Evolutionary conservation across 495 filamentous ascomycete species (phyloP).

Genomic region (Bombardia bombarda): DNA sequence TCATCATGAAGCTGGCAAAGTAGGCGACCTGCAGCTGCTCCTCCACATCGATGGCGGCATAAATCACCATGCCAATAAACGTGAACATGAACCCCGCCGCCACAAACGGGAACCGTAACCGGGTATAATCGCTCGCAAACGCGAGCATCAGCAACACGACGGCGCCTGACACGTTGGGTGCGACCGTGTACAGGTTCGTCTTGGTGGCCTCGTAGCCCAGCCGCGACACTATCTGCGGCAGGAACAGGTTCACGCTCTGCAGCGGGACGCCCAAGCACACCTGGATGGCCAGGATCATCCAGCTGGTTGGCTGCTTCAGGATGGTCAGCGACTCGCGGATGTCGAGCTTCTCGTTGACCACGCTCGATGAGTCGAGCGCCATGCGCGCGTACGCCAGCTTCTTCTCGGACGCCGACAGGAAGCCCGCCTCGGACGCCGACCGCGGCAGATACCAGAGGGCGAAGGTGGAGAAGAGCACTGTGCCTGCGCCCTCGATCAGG

Average conservation of each 20-base stretch:
- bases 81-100: constrained; percentile 65
- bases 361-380: constrained; percentile 61
- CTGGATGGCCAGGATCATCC: constrained; percentile 59
- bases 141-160: constrained; percentile 62
- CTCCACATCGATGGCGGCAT: constrained; percentile 58
- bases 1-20: constrained; percentile 78
- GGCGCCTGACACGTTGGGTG: constrained; percentile 61
- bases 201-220: constrained; percentile 57
- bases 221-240: constrained; percentile 64
- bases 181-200: constrained; percentile 72
- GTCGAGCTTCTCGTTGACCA: constrained; percentile 64
- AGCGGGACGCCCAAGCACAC: constrained; percentile 71
- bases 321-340: constrained; percentile 56
- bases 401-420: constrained; percentile 58
- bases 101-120: constrained; percentile 67
- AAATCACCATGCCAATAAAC: constrained; percentile 70
- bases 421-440: constrained; percentile 53
- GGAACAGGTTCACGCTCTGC: constrained; percentile 61
- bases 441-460: constrained; percentile 64
- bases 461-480: constrained; percentile 56
- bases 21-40: constrained; percentile 56
- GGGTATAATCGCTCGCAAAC: constrained; percentile 55
- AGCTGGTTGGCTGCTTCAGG: constrained; percentile 55
- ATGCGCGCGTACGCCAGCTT: constrained; percentile 65
- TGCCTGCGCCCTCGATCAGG: constrained; percentile 58